Percentiles rank a stretch among this genome's conserved stretches.
Evolutionary conservation across 495 filamentous ascomycete species (phyloP).

Genomic region (Podospora anserina): DNA sequence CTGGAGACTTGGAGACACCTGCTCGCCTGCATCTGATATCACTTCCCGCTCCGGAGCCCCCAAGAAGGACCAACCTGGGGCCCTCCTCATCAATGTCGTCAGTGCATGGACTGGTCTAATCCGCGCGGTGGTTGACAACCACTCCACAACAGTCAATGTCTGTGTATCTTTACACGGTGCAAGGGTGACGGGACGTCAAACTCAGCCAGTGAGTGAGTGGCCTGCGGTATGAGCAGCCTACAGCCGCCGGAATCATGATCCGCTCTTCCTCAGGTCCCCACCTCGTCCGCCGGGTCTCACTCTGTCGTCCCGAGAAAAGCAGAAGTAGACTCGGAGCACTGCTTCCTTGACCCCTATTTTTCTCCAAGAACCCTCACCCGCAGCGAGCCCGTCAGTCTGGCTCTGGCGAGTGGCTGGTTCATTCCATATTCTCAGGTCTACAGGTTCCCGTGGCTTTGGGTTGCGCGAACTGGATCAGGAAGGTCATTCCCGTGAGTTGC

Average conservation of each 20-base stretch:
- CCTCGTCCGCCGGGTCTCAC: background rate
- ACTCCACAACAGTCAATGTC: background rate
- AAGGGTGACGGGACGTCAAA: background rate
- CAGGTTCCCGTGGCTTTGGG: background rate
- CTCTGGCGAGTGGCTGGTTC: too few species aligned
- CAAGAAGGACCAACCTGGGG: background rate
- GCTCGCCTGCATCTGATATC: background rate
- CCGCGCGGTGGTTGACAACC: background rate
- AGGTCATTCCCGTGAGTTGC: background rate
- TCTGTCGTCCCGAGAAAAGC: background rate
- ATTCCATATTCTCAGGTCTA: background rate
- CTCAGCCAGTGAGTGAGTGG: background rate
- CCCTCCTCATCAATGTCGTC: background rate
- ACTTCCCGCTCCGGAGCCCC: background rate
- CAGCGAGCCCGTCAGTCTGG: too few species aligned
- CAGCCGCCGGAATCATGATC: constrained; percentile 8
- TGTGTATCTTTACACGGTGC: background rate
- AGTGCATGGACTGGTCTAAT: background rate
- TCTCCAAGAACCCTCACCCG: background rate
- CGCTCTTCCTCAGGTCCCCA: constrained; percentile 4
- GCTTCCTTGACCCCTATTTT: background rate
- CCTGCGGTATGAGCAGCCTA: background rate
- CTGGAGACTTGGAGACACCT: background rate
- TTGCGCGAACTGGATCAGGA: background rate
- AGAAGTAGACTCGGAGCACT: background rate